Conservation (phyloP, 345 rosid genomes). For the Camelina sativa region DNA sequence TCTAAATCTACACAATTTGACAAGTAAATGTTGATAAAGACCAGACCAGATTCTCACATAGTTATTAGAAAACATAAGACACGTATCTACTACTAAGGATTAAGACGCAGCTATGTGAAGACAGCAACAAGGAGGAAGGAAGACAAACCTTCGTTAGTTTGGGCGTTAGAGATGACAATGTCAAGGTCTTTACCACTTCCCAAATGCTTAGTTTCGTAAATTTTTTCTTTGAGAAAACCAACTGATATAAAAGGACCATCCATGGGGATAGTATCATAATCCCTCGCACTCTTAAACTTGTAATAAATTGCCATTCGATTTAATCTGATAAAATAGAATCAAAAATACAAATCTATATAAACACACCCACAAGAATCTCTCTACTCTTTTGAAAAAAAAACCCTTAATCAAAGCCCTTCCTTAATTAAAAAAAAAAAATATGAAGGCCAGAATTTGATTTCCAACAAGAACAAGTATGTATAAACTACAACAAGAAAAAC, state of each 20-base stretch:
- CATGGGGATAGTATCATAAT: slow-evolving; percentile 86
- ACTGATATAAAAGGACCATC: slow-evolving; percentile 96
- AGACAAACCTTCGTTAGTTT: slow-evolving; percentile 97
- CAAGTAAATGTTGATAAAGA: background rate
- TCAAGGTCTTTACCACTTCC: slow-evolving; percentile 98
- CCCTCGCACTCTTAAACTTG: slow-evolving; percentile 99
- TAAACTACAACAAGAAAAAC: slow-evolving; percentile 32
- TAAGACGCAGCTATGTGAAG: background rate
- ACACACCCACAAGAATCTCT: slow-evolving; percentile 4
- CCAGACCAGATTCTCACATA: background rate
- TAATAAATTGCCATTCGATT: slow-evolving; percentile 89
- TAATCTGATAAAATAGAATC: slow-evolving; percentile 39
- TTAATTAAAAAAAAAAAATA: background rate
- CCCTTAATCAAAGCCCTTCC: slow-evolving; percentile 8
- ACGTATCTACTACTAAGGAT: background rate
- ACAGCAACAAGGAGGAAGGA: background rate
- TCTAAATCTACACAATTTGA: too few relatives aligned
- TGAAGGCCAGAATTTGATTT: slow-evolving; percentile 20
- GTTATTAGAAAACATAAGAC: background rate
- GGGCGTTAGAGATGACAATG: slow-evolving; percentile 98
- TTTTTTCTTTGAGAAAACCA: slow-evolving; percentile 96
- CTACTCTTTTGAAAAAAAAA: slow-evolving; percentile 22
- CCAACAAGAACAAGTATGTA: background rate
- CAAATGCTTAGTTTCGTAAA: slow-evolving; percentile 98
- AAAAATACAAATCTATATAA: slow-evolving; percentile 12